phyloP scores from a whole-genome alignment of 2,329 filamentous ascomycete species.

The Cladophialophora carrionii region DNA sequence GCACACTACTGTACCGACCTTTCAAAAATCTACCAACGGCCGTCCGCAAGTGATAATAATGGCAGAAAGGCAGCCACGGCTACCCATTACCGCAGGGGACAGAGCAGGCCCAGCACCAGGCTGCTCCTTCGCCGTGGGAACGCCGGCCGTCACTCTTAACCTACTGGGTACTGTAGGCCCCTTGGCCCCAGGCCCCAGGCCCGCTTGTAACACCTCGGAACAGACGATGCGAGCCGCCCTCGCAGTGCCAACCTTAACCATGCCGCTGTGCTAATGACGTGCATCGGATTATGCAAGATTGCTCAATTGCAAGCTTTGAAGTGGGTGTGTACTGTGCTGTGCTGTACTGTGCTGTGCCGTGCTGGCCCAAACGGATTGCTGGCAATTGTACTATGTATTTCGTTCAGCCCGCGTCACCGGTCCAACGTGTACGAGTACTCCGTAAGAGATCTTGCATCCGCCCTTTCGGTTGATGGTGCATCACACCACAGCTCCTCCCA shows the following conservation, averaged over 20 bases:
- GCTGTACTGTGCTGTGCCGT: constrained; percentile 3
- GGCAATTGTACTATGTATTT: background rate
- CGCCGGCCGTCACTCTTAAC: no score
- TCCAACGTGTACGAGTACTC: background rate
- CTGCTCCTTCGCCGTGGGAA: no score
- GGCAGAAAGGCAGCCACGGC: no score
- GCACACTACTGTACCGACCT: no score
- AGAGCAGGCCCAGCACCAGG: no score
- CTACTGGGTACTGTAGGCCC: no score
- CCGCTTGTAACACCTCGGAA: constrained; percentile 12
- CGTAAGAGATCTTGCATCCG: background rate
- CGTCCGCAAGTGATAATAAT: no score
- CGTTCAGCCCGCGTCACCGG: background rate
- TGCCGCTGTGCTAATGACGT: constrained; percentile 12
- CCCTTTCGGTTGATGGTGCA: background rate
- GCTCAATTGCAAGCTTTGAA: background rate
- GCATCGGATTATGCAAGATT: constrained; percentile 15
- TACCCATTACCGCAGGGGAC: no score
- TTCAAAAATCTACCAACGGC: no score
- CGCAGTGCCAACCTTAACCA: constrained; percentile 8
- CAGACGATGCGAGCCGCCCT: constrained; percentile 17
- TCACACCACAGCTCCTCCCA: background rate
- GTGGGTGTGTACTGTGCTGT: constrained; percentile 1
- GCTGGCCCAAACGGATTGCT: background rate
- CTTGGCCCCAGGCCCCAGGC: no score